Evolutionary conservation across 345 rosid genomes (phyloP).

Genomic region (Fremontodendron californicum): DNA sequence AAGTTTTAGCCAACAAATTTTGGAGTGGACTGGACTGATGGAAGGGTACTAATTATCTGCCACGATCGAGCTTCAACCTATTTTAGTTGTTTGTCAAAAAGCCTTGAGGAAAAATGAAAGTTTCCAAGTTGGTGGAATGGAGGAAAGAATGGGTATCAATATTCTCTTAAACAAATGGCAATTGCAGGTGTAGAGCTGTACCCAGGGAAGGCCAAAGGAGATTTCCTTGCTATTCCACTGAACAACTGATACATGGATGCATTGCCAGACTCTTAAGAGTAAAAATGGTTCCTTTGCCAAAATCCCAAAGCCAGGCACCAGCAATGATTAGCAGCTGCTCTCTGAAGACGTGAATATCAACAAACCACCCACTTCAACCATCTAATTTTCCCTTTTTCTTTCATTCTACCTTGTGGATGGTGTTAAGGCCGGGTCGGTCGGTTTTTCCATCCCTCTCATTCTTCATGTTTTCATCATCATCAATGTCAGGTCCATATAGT

Average conservation of each 20-base stretch:
- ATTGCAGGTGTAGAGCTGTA: slow-evolving; percentile 41
- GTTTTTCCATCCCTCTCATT: not conserved
- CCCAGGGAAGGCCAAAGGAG: slow-evolving; percentile 56
- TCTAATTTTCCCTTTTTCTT: not conserved
- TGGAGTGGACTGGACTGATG: slow-evolving; percentile 83
- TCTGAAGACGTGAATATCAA: not conserved
- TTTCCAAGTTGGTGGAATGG: slow-evolving; percentile 61
- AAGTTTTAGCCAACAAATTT: slow-evolving; percentile 70
- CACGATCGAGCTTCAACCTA: slow-evolving; percentile 54
- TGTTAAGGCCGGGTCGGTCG: not conserved
- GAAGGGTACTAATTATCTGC: slow-evolving; percentile 65
- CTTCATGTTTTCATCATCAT: slow-evolving; percentile 2
- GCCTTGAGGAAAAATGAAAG: slow-evolving; percentile 46
- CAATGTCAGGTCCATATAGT: slow-evolving; percentile 43
- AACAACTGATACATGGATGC: not conserved
- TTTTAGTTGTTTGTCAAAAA: slow-evolving; percentile 42
- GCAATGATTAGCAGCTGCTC: not conserved
- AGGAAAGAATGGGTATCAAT: slow-evolving; percentile 68
- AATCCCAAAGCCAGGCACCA: not conserved
- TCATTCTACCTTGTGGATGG: slow-evolving; percentile 14
- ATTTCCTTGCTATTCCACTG: slow-evolving; percentile 37
- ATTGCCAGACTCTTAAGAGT: not conserved
- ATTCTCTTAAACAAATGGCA: slow-evolving; percentile 71
- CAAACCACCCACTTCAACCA: not conserved
- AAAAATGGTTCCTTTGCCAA: slow-evolving; percentile 1